phyloP scores from a whole-genome alignment of 441 rosid species.

The Lepidium campestre region DNA sequence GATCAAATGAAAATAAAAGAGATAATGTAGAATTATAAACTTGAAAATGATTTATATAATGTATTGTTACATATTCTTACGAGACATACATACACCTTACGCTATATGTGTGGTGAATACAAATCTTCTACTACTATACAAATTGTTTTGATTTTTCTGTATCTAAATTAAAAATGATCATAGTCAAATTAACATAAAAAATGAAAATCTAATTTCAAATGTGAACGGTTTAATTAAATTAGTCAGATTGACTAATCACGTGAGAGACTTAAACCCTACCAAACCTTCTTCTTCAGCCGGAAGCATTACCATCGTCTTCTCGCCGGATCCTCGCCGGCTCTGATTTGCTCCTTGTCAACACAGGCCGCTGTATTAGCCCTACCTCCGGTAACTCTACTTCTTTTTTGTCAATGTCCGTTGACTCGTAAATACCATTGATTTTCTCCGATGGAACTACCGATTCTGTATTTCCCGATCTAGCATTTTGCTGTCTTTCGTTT shows the following conservation, averaged over 20 bases:
- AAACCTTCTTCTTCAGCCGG: constrained; percentile 50
- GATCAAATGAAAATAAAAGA: background rate
- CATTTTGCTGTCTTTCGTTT: constrained; percentile 15
- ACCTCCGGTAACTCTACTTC: constrained; percentile 16
- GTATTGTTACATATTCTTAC: background rate
- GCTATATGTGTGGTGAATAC: constrained; percentile 6
- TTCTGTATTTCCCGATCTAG: constrained; percentile 15
- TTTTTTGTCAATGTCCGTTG: constrained; percentile 10
- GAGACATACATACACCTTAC: constrained; percentile 4
- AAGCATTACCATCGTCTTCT: constrained; percentile 39
- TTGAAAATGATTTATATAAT: background rate
- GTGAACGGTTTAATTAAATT: constrained; percentile 21
- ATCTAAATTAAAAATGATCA: background rate
- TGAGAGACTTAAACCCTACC: constrained; percentile 35
- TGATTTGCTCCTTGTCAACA: constrained; percentile 66
- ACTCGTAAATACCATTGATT: constrained; percentile 3
- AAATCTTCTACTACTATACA: constrained; percentile 14
- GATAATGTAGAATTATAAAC: background rate
- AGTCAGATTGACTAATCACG: constrained; percentile 35
- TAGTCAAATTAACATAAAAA: constrained; percentile 11
- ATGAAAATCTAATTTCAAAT: background rate
- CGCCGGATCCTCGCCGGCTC: constrained; percentile 71
- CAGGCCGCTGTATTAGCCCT: constrained; percentile 25
- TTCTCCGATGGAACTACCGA: background rate
- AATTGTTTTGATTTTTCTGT: constrained; percentile 5